A percentile compares a stretch with the other conserved stretches of the same genome.
These are phyloP conservation scores for Annulohypoxylon nitens DNA, from an alignment of 495 filamentous ascomycete genomes.

Conservation along the genomic window DNA sequence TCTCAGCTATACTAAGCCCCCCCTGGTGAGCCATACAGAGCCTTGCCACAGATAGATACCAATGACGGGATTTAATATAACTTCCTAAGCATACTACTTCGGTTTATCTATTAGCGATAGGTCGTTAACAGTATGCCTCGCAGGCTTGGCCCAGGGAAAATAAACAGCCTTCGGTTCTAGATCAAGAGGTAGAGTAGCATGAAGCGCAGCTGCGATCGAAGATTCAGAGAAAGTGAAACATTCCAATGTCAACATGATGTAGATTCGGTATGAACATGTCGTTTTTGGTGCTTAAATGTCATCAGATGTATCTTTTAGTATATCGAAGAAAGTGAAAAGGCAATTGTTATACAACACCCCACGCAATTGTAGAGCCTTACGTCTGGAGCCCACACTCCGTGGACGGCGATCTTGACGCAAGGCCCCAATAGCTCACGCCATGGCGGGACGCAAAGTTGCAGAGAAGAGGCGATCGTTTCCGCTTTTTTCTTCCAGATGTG, in stretches of 20 bases:
- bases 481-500: constrained; percentile 28
- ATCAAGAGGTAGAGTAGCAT: neutral
- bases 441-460: constrained; percentile 25
- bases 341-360: constrained; percentile 11
- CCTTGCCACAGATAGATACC: neutral
- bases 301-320: constrained; percentile 16
- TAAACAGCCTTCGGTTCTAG: constrained; percentile 2
- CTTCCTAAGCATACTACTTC: constrained; percentile 1
- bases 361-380: constrained; percentile 30
- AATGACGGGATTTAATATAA: neutral
- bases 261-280: neutral
- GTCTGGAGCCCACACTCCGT: constrained; percentile 15
- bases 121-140: neutral
- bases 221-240: constrained; percentile 2
- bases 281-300: neutral
- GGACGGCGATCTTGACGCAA: constrained; percentile 35
- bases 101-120: neutral
- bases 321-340: neutral
- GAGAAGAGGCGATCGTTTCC: constrained; percentile 41
- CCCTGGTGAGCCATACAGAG: neutral
- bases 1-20: constrained; percentile 2
- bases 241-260: neutral
- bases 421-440: constrained; percentile 22
- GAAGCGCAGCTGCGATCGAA: neutral
- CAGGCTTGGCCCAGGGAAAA: constrained; percentile 3